Evolutionary conservation across 495 filamentous ascomycete species (phyloP), one percentile per base, ranked within the genome.

Genomic region (Podospora conica): DNA sequence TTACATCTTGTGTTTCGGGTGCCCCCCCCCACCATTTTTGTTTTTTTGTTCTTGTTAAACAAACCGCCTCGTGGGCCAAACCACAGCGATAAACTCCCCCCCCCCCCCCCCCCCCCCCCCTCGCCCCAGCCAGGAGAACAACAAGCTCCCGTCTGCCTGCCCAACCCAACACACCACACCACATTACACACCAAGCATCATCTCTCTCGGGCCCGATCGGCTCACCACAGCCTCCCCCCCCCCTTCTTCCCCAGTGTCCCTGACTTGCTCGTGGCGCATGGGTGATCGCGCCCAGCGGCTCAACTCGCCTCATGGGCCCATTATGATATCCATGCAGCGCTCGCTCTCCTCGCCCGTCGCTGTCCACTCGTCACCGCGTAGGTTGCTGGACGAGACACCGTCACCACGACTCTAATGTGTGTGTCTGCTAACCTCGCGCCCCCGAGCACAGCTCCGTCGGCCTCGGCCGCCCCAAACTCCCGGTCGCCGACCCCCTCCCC

Each of bases 311-410:
- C 71, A 80, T 79, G 80, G 78, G 74, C 73, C 75, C 77, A 81
- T 70, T 77, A 83, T 83, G 80, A 80, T 82, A 74, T 80, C 81
- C 73, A 83, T 83, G 80, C 80, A 83, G 74, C 80, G 80, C 66
- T 82, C 80, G 61, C 79, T 81, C 63, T 82, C 80, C 25, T 82
- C 81, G 70, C 80, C 81, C 68, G 80, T 81, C 75, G 78, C 78
- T 70, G 76, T 82, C 67, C 80, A 81, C 70, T 77, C 80, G 67
- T 80, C 81, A 69, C 74, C 78, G 73, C 77, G 81, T 83, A 81
- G 75, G 81, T 83, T 71, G 73, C 64, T 65, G 62, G 64, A 65
- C 65, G 29, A 33, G 23, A 56, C 28, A 31, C 40, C 33, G 55
- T 23, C 23, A 28, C 29, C 55, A 58, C 25, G 31, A 12, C 58